Base-by-base conservation (phyloP, 164 flowering plant genomes). In the Brasenia schreberi region DNA sequence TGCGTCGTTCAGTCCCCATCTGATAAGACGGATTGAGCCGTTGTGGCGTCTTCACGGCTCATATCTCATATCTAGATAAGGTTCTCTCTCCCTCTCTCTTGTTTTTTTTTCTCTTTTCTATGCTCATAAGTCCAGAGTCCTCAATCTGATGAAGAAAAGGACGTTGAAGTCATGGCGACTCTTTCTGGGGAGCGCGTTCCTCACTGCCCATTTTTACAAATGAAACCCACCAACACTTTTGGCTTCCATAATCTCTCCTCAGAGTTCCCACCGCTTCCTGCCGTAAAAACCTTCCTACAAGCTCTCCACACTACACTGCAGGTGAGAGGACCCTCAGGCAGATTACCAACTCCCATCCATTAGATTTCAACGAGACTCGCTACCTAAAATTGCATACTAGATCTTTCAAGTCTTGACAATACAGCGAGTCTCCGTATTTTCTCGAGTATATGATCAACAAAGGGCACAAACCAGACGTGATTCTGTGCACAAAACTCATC, bases 401-500 rank as follows among this genome's bases (percentile, higher is more conserved):
- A 73, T 87, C 89, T n/a, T 85, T 81, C 68, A 85, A 77, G 67
- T 79, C 81, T 12, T 87, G 92, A 5, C 85, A 88, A 17, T 82
- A 68, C 67, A 76, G 65, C 43, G 96, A 91, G 68, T 70, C 90
- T 3, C 75, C 87, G 18, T 79, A 86, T 75, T 80, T 86, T 67
- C 87, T 89, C 23, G 88, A 86, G 66, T 70, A 73, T 59, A 67
- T 85, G 85, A 83, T 84, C 12, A 81, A 67, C 67, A 82, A 75
- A 72, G 94, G 94, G 42, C 78, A 82, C 69, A 76, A 75, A 59
- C 86, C 92, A 68, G 92, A 86, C 78, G 90, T 83, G n/a, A 73
- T 86, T 60, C 75, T 85, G 16, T 86, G 97, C 68, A 89, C 96
- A n/a, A 92, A 83, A 81, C 81, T 92, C 59, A 81, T 92, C 3